These are phyloP conservation scores for Exutisphaerella laricina DNA, from an alignment of 2,329 filamentous ascomycete species.

Conservation along the genomic window DNA sequence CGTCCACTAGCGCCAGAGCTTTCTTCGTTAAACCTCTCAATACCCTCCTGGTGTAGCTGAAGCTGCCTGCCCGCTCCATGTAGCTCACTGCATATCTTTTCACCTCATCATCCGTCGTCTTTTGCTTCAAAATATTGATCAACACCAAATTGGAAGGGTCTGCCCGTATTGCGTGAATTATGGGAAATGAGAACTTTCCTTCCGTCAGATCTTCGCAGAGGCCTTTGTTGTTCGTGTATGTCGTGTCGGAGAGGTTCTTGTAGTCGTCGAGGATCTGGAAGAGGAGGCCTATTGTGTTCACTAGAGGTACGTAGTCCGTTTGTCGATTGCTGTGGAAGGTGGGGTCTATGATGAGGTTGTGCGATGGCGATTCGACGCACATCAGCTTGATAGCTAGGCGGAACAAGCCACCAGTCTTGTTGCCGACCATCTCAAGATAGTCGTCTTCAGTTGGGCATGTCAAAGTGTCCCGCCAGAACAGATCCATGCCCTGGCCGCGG, in stretches of 20 bases:
- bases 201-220: slow-evolving; percentile 94
- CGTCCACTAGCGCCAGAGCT: slow-evolving; percentile 39
- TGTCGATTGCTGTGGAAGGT: slow-evolving; percentile 4
- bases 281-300: slow-evolving; percentile 77
- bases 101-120: slow-evolving; percentile 77
- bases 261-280: slow-evolving; percentile 95
- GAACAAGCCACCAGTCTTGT: slow-evolving; percentile 87
- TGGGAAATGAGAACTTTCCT: slow-evolving; percentile 93
- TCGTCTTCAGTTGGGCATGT: slow-evolving; percentile 81
- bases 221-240: slow-evolving; percentile 82
- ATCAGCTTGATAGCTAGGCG: slow-evolving; percentile 79
- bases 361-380: slow-evolving; percentile 61
- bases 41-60: slow-evolving; percentile 71
- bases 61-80: slow-evolving; percentile 83
- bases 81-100: slow-evolving; percentile 87
- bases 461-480: slow-evolving; percentile 82
- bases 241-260: slow-evolving; percentile 63
- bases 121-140: slow-evolving; percentile 88
- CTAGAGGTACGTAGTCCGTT: slow-evolving; percentile 73
- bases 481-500: slow-evolving; percentile 82
- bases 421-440: slow-evolving; percentile 89
- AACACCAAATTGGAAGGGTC: slow-evolving; percentile 70
- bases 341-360: slow-evolving; percentile 17
- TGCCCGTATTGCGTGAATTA: slow-evolving; percentile 85
- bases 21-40: slow-evolving; percentile 42